Percentiles rank a stretch among this genome's conserved stretches.
Evolutionary conservation across 495 filamentous ascomycete species (phyloP).

Genomic region (Podospora pseudoanserina): DNA sequence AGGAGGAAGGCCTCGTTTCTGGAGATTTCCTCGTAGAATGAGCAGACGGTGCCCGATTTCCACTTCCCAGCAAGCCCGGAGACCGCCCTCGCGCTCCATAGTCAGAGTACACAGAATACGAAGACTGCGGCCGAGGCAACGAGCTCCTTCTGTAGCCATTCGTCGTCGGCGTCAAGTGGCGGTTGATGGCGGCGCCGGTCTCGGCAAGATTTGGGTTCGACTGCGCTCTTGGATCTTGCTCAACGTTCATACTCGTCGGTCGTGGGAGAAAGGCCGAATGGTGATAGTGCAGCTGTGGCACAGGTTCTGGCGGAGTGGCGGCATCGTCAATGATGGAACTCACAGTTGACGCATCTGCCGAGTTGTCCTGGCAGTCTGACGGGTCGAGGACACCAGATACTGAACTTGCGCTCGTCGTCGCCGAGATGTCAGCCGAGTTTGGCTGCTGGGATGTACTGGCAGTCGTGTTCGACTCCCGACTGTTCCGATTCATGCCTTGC

Average conservation of each 20-base stretch:
- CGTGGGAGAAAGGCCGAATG: conserved; percentile 45
- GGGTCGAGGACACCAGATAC: conserved; percentile 45
- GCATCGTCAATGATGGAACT: conserved; percentile 41
- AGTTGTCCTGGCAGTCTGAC: conserved; percentile 38
- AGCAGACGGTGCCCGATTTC: conserved; percentile 54
- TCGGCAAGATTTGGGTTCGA: conserved; percentile 47
- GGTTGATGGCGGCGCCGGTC: conserved; percentile 43
- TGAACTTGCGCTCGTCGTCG: conserved; percentile 49
- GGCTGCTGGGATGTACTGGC: conserved; percentile 44
- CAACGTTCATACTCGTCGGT: conserved; percentile 34
- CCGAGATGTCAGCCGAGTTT: conserved; percentile 43
- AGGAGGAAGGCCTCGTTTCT: conserved; percentile 73
- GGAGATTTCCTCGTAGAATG: conserved; percentile 65
- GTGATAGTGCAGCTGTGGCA: conserved; percentile 56
- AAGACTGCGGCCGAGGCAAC: conserved; percentile 62
- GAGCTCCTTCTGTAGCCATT: conserved; percentile 48
- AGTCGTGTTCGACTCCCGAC: conserved; percentile 47
- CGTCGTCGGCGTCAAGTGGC: conserved; percentile 55
- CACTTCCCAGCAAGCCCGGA: conserved; percentile 46
- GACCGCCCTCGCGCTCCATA: conserved; percentile 57
- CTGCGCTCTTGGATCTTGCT: conserved; percentile 39
- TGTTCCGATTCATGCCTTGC: conserved; percentile 41
- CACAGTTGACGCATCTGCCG: conserved; percentile 40
- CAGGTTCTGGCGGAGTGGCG: conserved; percentile 34
- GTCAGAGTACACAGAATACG: conserved; percentile 70